Conservation (phyloP, 352 stramenopile species). For the Phytophthora capsici region DNA sequence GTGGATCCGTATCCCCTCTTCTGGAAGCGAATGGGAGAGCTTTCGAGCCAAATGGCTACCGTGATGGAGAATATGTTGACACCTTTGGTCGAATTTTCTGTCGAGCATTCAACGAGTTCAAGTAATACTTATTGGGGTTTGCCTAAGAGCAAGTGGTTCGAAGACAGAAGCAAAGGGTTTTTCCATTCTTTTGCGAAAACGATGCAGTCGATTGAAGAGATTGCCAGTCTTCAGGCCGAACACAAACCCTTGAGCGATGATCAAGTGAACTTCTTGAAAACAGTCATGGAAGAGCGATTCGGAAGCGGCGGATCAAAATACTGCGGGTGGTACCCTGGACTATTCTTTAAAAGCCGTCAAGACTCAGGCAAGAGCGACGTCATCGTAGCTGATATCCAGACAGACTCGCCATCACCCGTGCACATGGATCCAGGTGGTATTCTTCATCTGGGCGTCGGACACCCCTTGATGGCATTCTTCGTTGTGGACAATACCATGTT, state of each 20-base stretch:
- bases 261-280: slow-evolving; percentile 29
- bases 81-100: slow-evolving; percentile 7
- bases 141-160: neutral
- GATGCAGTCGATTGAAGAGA: slow-evolving; percentile 19
- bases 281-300: slow-evolving; percentile 29
- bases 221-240: neutral
- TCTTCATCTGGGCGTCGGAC: slow-evolving; percentile 16
- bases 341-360: slow-evolving; percentile 16
- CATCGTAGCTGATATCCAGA: slow-evolving; percentile 21
- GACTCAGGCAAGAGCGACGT: slow-evolving; percentile 26
- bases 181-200: slow-evolving; percentile 8
- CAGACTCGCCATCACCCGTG: neutral
- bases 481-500: slow-evolving; percentile 15
- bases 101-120: neutral
- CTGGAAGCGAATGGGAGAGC: slow-evolving; percentile 15
- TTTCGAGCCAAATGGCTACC: neutral
- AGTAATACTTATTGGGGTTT: no score
- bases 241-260: slow-evolving; percentile 8
- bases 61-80: slow-evolving; percentile 1
- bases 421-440: slow-evolving; percentile 13
- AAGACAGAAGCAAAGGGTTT: neutral
- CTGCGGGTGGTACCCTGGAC: slow-evolving; percentile 19
- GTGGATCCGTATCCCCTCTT: slow-evolving; percentile 36
- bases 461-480: slow-evolving; percentile 12
- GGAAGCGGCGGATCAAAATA: slow-evolving; percentile 13